Evolutionary conservation across 345 rosid species (phyloP), one percentile per base, ranked within the genome.

Genomic region (Linum tenue): DNA sequence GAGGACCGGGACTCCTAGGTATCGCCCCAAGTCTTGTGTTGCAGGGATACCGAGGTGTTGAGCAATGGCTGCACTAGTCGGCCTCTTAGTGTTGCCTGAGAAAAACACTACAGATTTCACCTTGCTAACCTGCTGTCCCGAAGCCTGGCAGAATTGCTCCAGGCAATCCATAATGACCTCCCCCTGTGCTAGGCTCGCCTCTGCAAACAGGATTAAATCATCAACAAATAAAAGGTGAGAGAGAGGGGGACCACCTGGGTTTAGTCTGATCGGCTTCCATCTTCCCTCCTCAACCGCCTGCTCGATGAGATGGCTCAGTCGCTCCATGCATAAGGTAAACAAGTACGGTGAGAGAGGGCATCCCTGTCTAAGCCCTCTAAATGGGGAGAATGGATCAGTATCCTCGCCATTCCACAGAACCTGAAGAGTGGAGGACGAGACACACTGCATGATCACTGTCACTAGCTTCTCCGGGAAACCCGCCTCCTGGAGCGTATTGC

Each of bases 341-440:
- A 62, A 6, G 64, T 3, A 62, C 15, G 64, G 64, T 5, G 64
- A 62, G 2, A 62, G 43, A 9, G 64, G 64, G 15, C 38, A 38
- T 2, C 64, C 64, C 37, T 62, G 64, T 3, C 64, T 4, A 3
- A 62, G 2, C 42, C 64, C 64, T 2, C 64, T 4, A n/a, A 2
- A 5, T 10, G 44, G 7, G 3, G 36, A 2, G 37, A 62, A 62
- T 5, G 17, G 7, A 7, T 5, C 44, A 2, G 14, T 8, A 4
- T 4, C 2, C 3, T 44, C 38, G 44, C 64, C 64, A 62, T 62
- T 39, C 15, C 35, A n/a, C 4, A 62, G 12, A 4, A 62, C 44
- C 50, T 38, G 38, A 37, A 37, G 37, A 3, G 4, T 9, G 4
- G 38, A 7, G 2, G 64, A 2, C 14, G 7, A 2, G 10, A 62